These are phyloP conservation scores for Gymnopilus dilepis DNA, from an alignment of 768 basidiomycete species.

Conservation along the genomic window DNA sequence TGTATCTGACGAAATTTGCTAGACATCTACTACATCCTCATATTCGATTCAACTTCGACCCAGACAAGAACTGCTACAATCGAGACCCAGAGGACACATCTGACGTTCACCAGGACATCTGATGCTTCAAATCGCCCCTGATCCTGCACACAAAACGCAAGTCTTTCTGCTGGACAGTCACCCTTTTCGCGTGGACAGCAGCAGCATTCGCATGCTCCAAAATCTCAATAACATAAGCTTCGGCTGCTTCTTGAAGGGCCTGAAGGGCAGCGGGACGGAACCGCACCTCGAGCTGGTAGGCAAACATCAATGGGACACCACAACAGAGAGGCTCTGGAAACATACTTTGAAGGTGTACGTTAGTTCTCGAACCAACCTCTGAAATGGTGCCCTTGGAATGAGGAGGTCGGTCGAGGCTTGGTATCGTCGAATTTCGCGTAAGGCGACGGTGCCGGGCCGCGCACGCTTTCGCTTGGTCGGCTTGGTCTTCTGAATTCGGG, in stretches of 20 bases:
- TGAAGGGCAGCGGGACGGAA: neutral
- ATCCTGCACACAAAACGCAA: constrained; percentile 14
- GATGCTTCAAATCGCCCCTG: constrained; percentile 5
- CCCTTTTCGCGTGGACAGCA: constrained; percentile 20
- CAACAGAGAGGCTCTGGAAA: no score
- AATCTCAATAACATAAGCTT: constrained; percentile 19
- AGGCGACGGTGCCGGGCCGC: constrained; percentile 22
- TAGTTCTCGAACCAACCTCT: constrained; percentile 22
- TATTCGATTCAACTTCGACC: no score
- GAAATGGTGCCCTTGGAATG: constrained; percentile 19
- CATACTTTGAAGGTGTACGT: neutral
- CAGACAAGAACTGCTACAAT: no score
- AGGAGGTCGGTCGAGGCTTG: constrained; percentile 22
- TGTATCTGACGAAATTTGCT: no score
- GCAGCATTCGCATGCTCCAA: constrained; percentile 20
- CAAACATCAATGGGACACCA: no score
- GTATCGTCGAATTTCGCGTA: constrained; percentile 21
- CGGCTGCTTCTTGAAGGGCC: constrained; percentile 22
- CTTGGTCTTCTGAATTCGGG: neutral
- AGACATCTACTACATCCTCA: no score
- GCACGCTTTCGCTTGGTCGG: neutral
- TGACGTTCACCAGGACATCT: no score
- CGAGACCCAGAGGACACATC: no score
- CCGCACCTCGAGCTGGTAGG: neutral
- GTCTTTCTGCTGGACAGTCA: constrained; percentile 18